Conservation (phyloP, 1,284 basidiomycete species). For the Rhodotorula sp. region DNA sequence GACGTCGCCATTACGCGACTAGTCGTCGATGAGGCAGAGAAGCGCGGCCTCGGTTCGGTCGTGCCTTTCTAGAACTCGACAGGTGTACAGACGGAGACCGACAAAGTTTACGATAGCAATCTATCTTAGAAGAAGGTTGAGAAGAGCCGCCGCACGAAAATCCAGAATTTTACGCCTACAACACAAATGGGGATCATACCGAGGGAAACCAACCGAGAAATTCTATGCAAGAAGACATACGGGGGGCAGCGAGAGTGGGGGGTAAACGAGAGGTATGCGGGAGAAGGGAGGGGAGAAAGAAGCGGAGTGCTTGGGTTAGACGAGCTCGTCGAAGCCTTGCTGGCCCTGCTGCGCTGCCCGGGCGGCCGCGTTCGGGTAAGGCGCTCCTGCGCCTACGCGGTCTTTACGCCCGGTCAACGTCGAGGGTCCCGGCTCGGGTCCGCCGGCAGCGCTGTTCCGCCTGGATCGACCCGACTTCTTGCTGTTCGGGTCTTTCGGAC, state of each 20-base stretch:
- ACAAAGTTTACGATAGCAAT: background rate
- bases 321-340: background rate
- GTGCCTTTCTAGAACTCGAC: conserved; percentile 22
- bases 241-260: background rate
- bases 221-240: background rate
- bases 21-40: conserved; percentile 32
- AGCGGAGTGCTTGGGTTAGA: background rate
- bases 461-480: conserved; percentile 8
- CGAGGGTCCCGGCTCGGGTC: background rate
- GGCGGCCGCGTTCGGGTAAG: conserved; percentile 18
- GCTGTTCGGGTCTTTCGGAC: conserved; percentile 26
- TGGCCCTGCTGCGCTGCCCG: conserved; percentile 13
- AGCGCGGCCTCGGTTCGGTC: conserved; percentile 12
- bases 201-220: background rate
- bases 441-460: background rate
- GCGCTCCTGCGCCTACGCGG: conserved; percentile 6
- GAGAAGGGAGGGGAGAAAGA: background rate
- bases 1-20: conserved; percentile 40
- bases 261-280: background rate
- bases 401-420: background rate
- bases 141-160: background rate
- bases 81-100: background rate
- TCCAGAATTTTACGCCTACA: too few relatives aligned
- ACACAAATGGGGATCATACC: too few relatives aligned
- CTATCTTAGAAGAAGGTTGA: background rate